Percentiles rank a stretch among this genome's conserved stretches.
Evolutionary conservation across 164 flowering plant genomes (phyloP).

Genomic region (Magnolia officinalis): DNA sequence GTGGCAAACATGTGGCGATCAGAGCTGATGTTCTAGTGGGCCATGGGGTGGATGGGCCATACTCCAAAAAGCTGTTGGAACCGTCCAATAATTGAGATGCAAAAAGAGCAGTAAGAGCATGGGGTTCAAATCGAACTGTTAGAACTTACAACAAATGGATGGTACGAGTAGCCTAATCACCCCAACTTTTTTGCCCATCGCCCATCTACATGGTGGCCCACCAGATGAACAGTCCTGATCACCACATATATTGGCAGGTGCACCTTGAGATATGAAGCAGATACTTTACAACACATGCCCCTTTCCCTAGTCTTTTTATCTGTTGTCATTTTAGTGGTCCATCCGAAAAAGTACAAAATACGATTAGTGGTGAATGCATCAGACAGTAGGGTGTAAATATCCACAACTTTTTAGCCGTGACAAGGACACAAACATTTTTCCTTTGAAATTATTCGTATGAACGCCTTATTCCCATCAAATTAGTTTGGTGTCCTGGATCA

Average conservation of each 20-base stretch:
- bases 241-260: not conserved
- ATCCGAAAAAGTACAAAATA: not conserved
- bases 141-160: too few relatives aligned
- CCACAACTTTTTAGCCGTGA: not conserved
- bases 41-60: too few relatives aligned
- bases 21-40: too few relatives aligned
- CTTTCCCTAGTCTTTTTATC: not conserved
- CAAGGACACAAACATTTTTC: not conserved
- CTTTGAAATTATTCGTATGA: too few relatives aligned
- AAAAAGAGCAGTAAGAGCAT: not conserved
- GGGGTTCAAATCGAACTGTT: too few relatives aligned
- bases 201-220: not conserved
- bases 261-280: not conserved
- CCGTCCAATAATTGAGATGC: not conserved
- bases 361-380: not conserved
- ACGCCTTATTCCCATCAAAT: too few relatives aligned
- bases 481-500: too few relatives aligned
- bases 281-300: not conserved
- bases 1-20: not conserved
- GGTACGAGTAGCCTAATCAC: too few relatives aligned
- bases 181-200: too few relatives aligned
- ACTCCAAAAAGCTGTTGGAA: not conserved
- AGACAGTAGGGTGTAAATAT: not conserved
- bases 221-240: not conserved
- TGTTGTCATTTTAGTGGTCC: not conserved